Base-by-base conservation (phyloP, 768 basidiomycete species). In the Tricholoma furcatifolium region DNA sequence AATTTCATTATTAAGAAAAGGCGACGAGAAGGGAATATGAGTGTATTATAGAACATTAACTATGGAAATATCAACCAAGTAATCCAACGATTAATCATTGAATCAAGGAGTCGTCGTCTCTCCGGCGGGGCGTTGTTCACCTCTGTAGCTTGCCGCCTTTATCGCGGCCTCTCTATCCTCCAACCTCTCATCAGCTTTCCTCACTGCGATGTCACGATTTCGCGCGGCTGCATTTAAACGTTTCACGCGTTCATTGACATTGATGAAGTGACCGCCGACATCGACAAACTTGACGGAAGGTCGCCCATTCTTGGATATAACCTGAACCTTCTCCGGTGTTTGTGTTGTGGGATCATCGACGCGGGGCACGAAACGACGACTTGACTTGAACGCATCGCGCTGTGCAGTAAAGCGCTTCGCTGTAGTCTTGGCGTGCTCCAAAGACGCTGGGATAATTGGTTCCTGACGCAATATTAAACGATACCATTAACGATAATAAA, bases 211-310 rank as follows among this genome's bases (percentile, higher is more conserved):
- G 36, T 57, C 66, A 7, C 75, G 68, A 54, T 82, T 74, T 40
- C 83, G 76, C 56, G 77, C 74, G 0, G 80, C 75, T 52, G 73
- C 72, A 20, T 74, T 73, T 49, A 79, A 73, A 39, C 86, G 74
- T 54, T 74, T 74, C 45, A 74, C 58, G 10, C 74, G 77, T 45
- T 82, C 82, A 38, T 79, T 75, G 27, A 77, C 66, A 40, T 88
- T 76, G 50, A 91, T 62, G 64, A 87, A 91, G 63, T 83, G 80
- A 20, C 78, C 77, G 1, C 90, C 90, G 3, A 91, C 81, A 62
- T 93, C 90, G 15, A 88, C 70, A 59, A 93, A 89, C 61, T 78
- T 78, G 42, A 88, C 74, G 2, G 80, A 62, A 8, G 85, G 77
- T 36, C 83, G 81, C 14, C 80, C 79, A 7, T 64, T 59, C 20